phyloP scores from a whole-genome alignment of 352 stramenopile species.

The Pythium aphanidermatum region DNA sequence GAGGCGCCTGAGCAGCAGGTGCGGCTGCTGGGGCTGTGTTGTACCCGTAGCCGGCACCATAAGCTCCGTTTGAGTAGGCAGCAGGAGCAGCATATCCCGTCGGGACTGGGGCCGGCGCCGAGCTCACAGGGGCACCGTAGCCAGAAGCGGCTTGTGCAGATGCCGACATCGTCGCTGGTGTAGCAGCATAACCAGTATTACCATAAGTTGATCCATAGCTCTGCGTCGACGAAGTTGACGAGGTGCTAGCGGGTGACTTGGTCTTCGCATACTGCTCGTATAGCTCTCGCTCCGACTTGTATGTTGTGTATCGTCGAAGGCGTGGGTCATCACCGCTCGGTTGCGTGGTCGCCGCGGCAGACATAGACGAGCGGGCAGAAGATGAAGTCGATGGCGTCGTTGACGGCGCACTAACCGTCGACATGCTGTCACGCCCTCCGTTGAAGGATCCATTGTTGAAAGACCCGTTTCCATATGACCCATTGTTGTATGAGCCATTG shows the following conservation, averaged over 20 bases:
- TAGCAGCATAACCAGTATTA: conserved; percentile 4
- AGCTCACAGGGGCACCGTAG: conserved; percentile 13
- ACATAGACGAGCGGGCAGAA: conserved; percentile 20
- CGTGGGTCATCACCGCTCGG: conserved; percentile 47
- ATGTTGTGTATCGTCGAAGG: conserved; percentile 57
- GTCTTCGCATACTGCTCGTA: conserved; percentile 71
- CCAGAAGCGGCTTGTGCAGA: conserved; percentile 1
- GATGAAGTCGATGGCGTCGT: conserved; percentile 11
- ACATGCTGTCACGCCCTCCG: too few species aligned
- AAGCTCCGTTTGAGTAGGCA: neutral
- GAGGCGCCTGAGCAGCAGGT: too few species aligned
- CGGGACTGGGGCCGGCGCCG: conserved; percentile 1
- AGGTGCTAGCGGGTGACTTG: conserved; percentile 8
- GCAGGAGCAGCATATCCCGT: neutral
- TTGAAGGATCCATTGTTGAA: conserved; percentile 7
- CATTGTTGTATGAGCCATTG: neutral
- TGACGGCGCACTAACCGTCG: too few species aligned
- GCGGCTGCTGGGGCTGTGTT: conserved; percentile 10
- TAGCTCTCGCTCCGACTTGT: conserved; percentile 78
- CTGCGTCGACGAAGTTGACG: neutral
- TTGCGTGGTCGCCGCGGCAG: conserved; percentile 23
- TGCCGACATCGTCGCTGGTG: conserved; percentile 5
- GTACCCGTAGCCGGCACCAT: conserved; percentile 7
- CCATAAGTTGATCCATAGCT: conserved; percentile 12
- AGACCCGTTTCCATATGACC: neutral